Evolutionary conservation across 805 yeast genomes (phyloP).

Genomic region (Dipodascus albidus): DNA sequence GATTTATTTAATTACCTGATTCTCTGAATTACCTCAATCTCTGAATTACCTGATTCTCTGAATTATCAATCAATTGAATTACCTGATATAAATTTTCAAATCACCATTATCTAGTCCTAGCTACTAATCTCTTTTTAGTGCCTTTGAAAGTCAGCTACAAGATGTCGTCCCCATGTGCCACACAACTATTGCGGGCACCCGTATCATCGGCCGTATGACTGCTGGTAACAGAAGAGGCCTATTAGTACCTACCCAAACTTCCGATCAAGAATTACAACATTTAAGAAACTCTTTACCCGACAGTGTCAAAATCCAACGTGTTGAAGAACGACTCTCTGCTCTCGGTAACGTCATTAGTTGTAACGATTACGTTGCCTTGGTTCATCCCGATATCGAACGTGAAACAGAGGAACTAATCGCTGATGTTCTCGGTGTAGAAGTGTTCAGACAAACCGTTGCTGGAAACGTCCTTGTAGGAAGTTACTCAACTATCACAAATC

Average conservation of each 20-base stretch:
- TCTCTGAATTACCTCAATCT: no score
- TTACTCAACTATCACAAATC: constrained; percentile 88
- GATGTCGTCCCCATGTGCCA: constrained; percentile 94
- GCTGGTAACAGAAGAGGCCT: constrained; percentile 98
- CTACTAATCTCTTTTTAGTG: constrained; percentile 37
- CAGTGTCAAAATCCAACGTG: constrained; percentile 88
- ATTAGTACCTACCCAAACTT: constrained; percentile 93
- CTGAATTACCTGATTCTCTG: no score
- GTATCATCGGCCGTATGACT: constrained; percentile 96
- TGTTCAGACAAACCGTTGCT: constrained; percentile 96
- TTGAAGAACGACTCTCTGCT: constrained; percentile 94
- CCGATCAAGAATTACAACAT: constrained; percentile 97
- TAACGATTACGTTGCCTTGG: constrained; percentile 97
- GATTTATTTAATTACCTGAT: no score
- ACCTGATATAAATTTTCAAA: no score
- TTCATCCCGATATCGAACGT: constrained; percentile 98
- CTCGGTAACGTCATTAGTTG: constrained; percentile 97
- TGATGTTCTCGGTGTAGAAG: constrained; percentile 97
- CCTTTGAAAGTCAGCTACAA: constrained; percentile 95
- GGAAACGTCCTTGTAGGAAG: constrained; percentile 97
- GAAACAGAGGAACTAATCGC: constrained; percentile 98
- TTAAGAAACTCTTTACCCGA: constrained; percentile 94
- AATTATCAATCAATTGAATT: no score
- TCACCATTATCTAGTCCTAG: no score
- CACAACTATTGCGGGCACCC: constrained; percentile 95